A percentile compares a stretch with the other conserved stretches of the same genome.
These are phyloP conservation scores for Hymenoscyphus fructigenus DNA, from an alignment of 2,329 filamentous ascomycete genomes.

Conservation along the genomic window DNA sequence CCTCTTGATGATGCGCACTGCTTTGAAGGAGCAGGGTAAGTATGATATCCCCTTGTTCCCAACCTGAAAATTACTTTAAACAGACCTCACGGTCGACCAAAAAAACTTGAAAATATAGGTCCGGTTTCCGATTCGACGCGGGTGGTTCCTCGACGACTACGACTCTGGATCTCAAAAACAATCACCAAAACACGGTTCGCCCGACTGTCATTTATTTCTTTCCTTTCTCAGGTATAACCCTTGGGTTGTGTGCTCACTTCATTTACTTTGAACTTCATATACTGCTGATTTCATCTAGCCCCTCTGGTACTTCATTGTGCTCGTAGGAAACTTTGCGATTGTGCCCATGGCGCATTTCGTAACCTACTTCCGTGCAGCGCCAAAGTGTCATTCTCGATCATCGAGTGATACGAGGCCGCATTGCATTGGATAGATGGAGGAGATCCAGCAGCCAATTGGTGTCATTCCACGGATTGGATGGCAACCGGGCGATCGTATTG, in stretches of 20 bases:
- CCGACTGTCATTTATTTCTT: constrained; percentile 1
- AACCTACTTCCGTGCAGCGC: too few relatives aligned
- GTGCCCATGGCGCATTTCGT: too few relatives aligned
- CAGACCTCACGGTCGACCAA: background rate
- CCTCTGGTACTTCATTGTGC: too few relatives aligned
- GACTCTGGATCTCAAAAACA: background rate
- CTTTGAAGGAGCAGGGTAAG: too few relatives aligned
- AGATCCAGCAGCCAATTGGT: background rate
- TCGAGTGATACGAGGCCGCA: background rate
- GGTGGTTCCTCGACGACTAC: background rate
- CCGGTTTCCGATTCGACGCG: background rate
- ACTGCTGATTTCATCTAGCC: background rate
- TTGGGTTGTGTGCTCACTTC: background rate
- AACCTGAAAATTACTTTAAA: background rate
- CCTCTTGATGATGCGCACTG: too few relatives aligned
- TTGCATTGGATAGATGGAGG: background rate
- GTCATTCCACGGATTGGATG: background rate
- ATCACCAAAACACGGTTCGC: constrained; percentile 1
- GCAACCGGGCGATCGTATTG: background rate
- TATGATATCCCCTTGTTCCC: too few relatives aligned
- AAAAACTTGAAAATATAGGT: background rate
- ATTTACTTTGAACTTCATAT: background rate
- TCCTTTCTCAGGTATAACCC: background rate
- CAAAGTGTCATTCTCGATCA: background rate
- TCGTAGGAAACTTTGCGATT: too few relatives aligned